phyloP scores from a whole-genome alignment of 257 asterid species.

The Plantago major region DNA sequence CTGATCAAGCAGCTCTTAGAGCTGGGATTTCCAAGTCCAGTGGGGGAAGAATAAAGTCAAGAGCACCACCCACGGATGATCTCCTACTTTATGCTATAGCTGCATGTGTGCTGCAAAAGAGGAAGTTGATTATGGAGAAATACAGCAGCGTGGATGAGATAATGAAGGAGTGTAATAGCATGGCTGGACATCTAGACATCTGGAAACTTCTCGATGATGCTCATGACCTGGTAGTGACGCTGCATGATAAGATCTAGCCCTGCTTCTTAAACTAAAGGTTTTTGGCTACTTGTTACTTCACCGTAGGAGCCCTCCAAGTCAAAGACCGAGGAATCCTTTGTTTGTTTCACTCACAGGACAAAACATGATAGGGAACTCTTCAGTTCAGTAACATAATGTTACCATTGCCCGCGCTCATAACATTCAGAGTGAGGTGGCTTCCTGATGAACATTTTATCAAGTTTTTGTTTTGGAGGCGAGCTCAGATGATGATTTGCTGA shows the following conservation, averaged over 20 bases:
- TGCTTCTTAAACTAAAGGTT: neutral
- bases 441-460: slow-evolving; percentile 12
- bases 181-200: slow-evolving; percentile 80
- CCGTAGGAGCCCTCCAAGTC: slow-evolving; percentile 6
- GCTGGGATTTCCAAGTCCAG: slow-evolving; percentile 67
- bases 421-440: slow-evolving; percentile 42
- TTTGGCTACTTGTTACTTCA: slow-evolving; percentile 10
- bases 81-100: slow-evolving; percentile 79
- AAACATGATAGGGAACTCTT: slow-evolving; percentile 16
- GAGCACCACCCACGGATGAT: slow-evolving; percentile 86
- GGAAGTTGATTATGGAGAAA: slow-evolving; percentile 77
- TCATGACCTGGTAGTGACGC: slow-evolving; percentile 73
- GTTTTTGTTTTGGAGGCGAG: too few relatives aligned
- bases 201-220: slow-evolving; percentile 91
- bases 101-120: slow-evolving; percentile 71
- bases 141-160: slow-evolving; percentile 88
- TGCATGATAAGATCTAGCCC: slow-evolving; percentile 68
- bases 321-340: slow-evolving; percentile 10
- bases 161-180: slow-evolving; percentile 75
- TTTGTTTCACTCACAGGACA: slow-evolving; percentile 13
- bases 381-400: slow-evolving; percentile 17
- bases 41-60: slow-evolving; percentile 58
- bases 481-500: too few relatives aligned
- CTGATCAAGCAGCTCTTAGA: slow-evolving; percentile 89
- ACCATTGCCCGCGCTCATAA: slow-evolving; percentile 42